Percentiles rank a stretch among this genome's conserved stretches.
Conservation (phyloP, 768 basidiomycete species). For the Psilocybe azurescens region DNA sequence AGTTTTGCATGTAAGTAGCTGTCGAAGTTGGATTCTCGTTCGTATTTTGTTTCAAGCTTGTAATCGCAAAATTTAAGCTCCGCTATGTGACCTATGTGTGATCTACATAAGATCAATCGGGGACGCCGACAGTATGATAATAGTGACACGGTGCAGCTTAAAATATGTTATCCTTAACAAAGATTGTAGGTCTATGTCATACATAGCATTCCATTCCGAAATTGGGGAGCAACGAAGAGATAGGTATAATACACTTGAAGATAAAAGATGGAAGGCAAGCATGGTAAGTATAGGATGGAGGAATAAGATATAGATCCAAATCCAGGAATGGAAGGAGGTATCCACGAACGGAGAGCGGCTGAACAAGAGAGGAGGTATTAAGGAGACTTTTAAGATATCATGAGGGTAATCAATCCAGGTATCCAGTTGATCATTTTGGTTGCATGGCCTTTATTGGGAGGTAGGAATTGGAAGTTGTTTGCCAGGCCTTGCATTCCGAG, state of each 20-base stretch:
- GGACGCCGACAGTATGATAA: not conserved
- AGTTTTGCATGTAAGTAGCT: too few relatives aligned
- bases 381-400: slow-evolving; percentile 31
- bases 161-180: not conserved
- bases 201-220: slow-evolving; percentile 3
- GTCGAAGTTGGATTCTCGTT: too few relatives aligned
- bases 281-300: not conserved
- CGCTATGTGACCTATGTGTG: too few relatives aligned
- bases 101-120: too few relatives aligned
- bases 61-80: too few relatives aligned
- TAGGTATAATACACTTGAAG: slow-evolving; percentile 2
- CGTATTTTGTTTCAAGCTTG: too few relatives aligned
- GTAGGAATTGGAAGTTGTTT: slow-evolving; percentile 74
- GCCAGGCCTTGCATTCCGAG: slow-evolving; percentile 76
- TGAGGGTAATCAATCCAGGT: slow-evolving; percentile 47
- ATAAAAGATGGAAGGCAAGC: not conserved
- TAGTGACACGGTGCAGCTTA: not conserved
- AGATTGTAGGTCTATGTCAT: slow-evolving; percentile 2
- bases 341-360: slow-evolving; percentile 3
- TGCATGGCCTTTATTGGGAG: slow-evolving; percentile 55
- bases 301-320: slow-evolving; percentile 9
- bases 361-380: slow-evolving; percentile 6
- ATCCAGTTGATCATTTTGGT: slow-evolving; percentile 80
- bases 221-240: not conserved
- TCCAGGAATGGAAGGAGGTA: slow-evolving; percentile 2